Percentiles rank a stretch among this genome's conserved stretches.
phyloP scores from a whole-genome alignment of 73 alveolate genomes.

The Tetrahymena borealis region DNA sequence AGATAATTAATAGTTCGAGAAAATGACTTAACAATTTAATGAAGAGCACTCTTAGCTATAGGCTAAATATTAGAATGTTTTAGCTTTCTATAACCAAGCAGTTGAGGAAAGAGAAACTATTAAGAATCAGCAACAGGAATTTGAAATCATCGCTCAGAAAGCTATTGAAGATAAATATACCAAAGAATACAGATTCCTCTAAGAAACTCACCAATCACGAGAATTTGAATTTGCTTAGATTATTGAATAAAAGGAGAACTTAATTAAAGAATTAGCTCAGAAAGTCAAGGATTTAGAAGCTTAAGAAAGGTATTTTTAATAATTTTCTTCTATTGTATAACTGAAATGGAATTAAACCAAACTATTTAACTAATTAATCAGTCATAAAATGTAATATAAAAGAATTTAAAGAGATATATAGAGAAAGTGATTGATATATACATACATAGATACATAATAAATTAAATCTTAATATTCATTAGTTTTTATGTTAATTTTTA shows the following conservation, averaged over 20 bases:
- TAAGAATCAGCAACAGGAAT: not conserved
- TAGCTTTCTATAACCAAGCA: not conserved
- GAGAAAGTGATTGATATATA: too few relatives aligned
- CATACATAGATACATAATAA: too few relatives aligned
- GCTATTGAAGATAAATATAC: not conserved
- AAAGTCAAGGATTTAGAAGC: too few relatives aligned
- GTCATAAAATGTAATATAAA: too few relatives aligned
- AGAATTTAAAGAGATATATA: too few relatives aligned
- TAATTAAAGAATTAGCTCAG: not conserved
- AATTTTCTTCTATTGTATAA: too few relatives aligned
- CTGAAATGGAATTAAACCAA: too few relatives aligned
- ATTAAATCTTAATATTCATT: too few relatives aligned
- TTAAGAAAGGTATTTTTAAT: too few relatives aligned
- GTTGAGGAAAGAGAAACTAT: not conserved
- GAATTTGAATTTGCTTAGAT: not conserved
- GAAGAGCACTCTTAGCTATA: not conserved
- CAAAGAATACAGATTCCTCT: not conserved
- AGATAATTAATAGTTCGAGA: not conserved
- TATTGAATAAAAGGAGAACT: not conserved
- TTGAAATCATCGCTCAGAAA: not conserved
- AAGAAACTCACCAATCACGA: not conserved
- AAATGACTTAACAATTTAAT: not conserved
- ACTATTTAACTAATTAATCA: too few relatives aligned
- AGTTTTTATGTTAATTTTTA: too few relatives aligned
- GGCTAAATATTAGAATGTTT: not conserved